Conservation (phyloP, 495 filamentous ascomycete species). For the Penicillium paxilli region DNA sequence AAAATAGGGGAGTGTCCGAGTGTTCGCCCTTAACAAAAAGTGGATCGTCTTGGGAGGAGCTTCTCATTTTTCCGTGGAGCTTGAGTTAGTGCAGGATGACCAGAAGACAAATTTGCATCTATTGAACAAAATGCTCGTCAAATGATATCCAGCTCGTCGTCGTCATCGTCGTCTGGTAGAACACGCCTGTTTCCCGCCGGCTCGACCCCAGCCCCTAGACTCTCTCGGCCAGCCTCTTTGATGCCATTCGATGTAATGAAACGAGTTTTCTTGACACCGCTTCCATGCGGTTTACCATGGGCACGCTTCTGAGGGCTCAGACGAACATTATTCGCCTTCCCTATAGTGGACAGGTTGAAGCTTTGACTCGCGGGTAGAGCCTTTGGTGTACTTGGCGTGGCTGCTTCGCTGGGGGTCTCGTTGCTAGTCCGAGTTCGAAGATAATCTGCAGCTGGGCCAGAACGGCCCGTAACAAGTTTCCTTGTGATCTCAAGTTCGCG, state of each 20-base stretch:
- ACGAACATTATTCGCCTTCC: constrained; percentile 51
- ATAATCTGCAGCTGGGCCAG: constrained; percentile 77
- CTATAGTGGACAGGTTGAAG: constrained; percentile 30
- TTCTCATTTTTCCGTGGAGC: background rate
- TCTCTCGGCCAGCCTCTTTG: constrained; percentile 73
- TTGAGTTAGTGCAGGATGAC: background rate
- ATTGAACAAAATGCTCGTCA: constrained; percentile 19
- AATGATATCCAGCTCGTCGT: constrained; percentile 58
- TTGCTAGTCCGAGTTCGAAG: constrained; percentile 50
- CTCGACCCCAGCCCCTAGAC: constrained; percentile 56
- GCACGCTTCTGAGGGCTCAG: constrained; percentile 70
- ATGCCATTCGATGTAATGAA: constrained; percentile 79
- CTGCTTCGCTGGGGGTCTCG: constrained; percentile 7
- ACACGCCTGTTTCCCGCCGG: constrained; percentile 25
- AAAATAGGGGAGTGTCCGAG: too few relatives aligned
- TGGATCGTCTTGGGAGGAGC: too few relatives aligned
- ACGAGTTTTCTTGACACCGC: constrained; percentile 70
- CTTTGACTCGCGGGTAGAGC: constrained; percentile 8
- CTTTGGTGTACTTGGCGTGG: constrained; percentile 11
- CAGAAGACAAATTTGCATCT: background rate
- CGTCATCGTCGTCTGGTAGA: constrained; percentile 43
- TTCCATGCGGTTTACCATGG: constrained; percentile 36
- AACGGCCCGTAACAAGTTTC: constrained; percentile 59
- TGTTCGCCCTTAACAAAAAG: too few relatives aligned
- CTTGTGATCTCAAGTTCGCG: constrained; percentile 79